A percentile compares a stretch with the other conserved stretches of the same genome.
Evolutionary conservation across 2,329 filamentous ascomycete species (phyloP).

Genomic region (Cladosporium halotolerans): DNA sequence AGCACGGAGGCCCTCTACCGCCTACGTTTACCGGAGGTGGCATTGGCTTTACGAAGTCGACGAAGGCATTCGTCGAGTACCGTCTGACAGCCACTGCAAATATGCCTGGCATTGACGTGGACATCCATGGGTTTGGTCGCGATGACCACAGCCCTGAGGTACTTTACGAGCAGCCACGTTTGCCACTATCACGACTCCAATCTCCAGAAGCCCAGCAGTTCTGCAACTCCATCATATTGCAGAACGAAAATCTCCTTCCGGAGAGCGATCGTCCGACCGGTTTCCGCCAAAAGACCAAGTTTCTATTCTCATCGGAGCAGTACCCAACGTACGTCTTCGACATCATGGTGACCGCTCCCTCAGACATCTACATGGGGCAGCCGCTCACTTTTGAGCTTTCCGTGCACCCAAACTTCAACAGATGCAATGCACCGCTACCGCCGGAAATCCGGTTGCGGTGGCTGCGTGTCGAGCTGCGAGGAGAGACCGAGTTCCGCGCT

Average conservation of each 20-base stretch:
- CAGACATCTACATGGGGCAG: slow-evolving; percentile 2
- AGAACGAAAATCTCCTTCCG: slow-evolving; percentile 19
- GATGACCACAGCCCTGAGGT: background rate
- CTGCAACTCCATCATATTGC: slow-evolving; percentile 6
- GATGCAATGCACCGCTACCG: slow-evolving; percentile 2
- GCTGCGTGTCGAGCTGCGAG: background rate
- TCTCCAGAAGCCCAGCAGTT: background rate
- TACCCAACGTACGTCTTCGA: slow-evolving; percentile 19
- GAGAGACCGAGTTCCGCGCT: background rate
- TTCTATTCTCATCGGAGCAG: slow-evolving; percentile 16
- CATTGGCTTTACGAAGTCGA: background rate
- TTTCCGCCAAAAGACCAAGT: slow-evolving; percentile 20
- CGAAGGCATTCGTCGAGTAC: slow-evolving; percentile 9
- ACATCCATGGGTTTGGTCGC: background rate
- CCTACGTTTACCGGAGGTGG: slow-evolving; percentile 1
- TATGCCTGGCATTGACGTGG: slow-evolving; percentile 12
- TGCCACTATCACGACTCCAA: background rate
- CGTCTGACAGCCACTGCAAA: background rate
- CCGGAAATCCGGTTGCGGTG: slow-evolving; percentile 3
- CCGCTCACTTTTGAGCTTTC: slow-evolving; percentile 2
- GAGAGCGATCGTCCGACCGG: slow-evolving; percentile 16
- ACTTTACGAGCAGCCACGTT: slow-evolving; percentile 10
- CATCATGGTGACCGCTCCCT: background rate
- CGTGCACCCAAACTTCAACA: slow-evolving; percentile 3
- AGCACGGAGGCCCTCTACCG: slow-evolving; percentile 9